These are phyloP conservation scores for Capsicum rhomboideum DNA, from an alignment of 257 asterid species.

Conservation along the genomic window DNA sequence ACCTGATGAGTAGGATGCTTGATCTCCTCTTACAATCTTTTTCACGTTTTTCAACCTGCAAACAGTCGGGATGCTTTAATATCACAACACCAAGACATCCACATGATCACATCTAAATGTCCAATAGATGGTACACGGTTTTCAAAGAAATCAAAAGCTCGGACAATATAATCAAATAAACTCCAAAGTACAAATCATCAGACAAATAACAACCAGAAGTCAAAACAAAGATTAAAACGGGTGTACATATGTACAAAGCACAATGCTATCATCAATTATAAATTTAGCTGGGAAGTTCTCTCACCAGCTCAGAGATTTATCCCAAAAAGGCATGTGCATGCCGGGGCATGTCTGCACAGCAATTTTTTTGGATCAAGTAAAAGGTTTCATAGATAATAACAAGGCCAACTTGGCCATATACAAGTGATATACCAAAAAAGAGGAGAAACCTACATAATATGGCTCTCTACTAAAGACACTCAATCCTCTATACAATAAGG, in stretches of 20 bases:
- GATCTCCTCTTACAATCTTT: conserved; percentile 64
- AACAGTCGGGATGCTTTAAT: conserved; percentile 21
- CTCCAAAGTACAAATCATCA: background rate
- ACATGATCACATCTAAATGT: background rate
- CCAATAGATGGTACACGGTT: background rate
- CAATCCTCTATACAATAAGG: background rate
- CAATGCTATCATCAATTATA: background rate
- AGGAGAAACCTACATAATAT: background rate
- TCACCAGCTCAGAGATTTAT: background rate
- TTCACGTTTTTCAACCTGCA: conserved; percentile 88
- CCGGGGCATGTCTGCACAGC: background rate
- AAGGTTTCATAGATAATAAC: background rate
- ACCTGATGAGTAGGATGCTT: conserved; percentile 56
- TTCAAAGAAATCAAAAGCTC: conserved; percentile 9
- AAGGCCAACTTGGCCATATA: background rate
- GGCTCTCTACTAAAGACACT: background rate
- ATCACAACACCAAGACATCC: background rate
- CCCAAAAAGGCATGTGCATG: background rate
- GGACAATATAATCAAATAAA: background rate
- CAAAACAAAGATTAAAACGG: background rate
- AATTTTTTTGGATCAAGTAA: background rate
- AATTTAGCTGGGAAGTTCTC: background rate
- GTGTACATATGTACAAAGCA: background rate
- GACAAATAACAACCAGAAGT: background rate
- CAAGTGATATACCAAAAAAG: background rate